Base-by-base conservation (phyloP, 202 grass and related monocot species). In the Schoenoplectus triqueter region DNA sequence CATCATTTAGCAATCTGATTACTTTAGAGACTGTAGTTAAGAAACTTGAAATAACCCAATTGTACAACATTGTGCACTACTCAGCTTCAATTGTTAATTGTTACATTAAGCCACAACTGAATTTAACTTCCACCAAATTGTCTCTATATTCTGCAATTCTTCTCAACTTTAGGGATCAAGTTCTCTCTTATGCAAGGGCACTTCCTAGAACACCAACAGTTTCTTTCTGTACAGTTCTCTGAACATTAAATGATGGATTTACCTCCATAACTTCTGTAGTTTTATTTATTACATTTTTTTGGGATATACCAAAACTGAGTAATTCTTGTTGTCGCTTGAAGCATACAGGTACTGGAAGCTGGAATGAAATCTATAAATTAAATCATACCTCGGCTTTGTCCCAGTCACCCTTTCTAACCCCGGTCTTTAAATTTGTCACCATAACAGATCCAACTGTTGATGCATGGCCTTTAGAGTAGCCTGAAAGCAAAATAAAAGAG, bases 371-470 rank as follows among this genome's bases (percentile, higher is more conserved):
- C 31, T 31, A 31, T 31, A 31, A 31, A 31, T 31, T 0, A 31
- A 31, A 1, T 31, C 1, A 31, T 90, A 98, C 93, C 91, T 98
- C 95, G 78, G 95, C 84, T 92, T 87, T 98, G 86, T 98, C 95
- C 89, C 91, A 90, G 73, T 90, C 95, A 80, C 69, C 87, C 82
- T 66, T 92, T 92, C 88, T 93, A 80, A 72, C 82, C 14, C 93
- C 91, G 55, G 88, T 92, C 82, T 98, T 94, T 42, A 98, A 84
- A 89, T 98, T 88, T 56, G 95, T 98, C 77, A 98, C 82, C 84
- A 98, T 84, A 19, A 95, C 95, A 75, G 95, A 98, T 86, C 95
- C 95, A 78, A 95, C 92, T 0, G 93, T 98, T 6, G 88, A 91
- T 55, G 90, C 91, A 88, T 95, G 95, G 40, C 91, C 89, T 86